A percentile compares a stretch with the other conserved stretches of the same genome.
Evolutionary conservation across 805 yeast genomes (phyloP).

Genomic region (Pichia scutulata): DNA sequence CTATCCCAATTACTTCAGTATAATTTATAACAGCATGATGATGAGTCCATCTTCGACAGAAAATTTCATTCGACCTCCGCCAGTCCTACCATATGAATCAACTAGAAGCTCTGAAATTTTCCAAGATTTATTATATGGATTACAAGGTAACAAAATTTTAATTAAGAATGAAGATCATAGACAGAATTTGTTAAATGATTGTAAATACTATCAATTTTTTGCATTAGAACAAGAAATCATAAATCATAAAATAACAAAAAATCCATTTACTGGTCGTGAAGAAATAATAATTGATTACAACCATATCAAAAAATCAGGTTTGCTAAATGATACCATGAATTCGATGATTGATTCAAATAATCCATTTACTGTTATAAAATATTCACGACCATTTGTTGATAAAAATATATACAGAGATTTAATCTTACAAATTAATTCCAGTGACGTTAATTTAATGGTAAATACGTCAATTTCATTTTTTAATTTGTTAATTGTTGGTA

Average conservation of each 20-base stretch:
- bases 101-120: conserved; percentile 49
- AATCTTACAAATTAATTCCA: conserved; percentile 34
- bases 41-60: conserved; percentile 36
- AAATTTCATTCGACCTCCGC: conserved; percentile 63
- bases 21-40: conserved; percentile 48
- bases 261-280: conserved; percentile 43
- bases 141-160: conserved; percentile 46
- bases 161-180: conserved; percentile 51
- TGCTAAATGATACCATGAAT: conserved; percentile 14
- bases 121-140: conserved; percentile 42
- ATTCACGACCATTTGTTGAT: conserved; percentile 43
- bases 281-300: conserved; percentile 49
- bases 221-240: conserved; percentile 67
- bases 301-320: conserved; percentile 38
- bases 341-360: conserved; percentile 4
- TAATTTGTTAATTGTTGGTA: conserved; percentile 18
- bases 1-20: conserved; percentile 66
- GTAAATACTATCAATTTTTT: conserved; percentile 67
- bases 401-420: conserved; percentile 27
- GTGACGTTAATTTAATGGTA: conserved; percentile 27
- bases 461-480: conserved; percentile 25
- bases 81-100: conserved; percentile 49
- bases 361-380: conserved; percentile 23
- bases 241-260: conserved; percentile 40
- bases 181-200: conserved; percentile 52